Conservation (phyloP, 805 yeast genomes). For the Ogataea ramenticola region DNA sequence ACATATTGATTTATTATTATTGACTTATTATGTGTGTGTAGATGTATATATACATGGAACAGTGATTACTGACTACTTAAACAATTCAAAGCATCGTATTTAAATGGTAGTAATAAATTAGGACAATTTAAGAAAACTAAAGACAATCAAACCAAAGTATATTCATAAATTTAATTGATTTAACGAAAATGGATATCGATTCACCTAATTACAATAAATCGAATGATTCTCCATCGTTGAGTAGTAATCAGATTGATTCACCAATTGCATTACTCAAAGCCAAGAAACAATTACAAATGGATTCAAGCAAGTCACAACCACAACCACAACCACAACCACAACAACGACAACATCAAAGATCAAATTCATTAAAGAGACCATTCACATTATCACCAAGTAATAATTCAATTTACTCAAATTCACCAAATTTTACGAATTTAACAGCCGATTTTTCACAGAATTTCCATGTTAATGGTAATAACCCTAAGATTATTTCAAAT, state of each 20-base stretch:
- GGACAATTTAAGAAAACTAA: no score
- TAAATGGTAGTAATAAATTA: no score
- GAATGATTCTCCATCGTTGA: conserved; percentile 15
- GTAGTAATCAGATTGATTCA: not conserved
- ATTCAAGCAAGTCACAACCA: not conserved
- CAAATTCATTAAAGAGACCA: conserved; percentile 25
- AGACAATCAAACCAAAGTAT: no score
- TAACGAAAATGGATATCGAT: conserved; percentile 17
- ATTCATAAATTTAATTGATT: no score
- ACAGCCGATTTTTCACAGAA: conserved; percentile 31
- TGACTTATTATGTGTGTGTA: no score
- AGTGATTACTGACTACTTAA: no score
- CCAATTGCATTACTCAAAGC: not conserved
- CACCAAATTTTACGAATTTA: conserved; percentile 30
- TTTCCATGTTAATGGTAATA: conserved; percentile 24
- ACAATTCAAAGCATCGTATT: no score
- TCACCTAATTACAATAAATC: conserved; percentile 14
- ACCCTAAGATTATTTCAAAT: not conserved
- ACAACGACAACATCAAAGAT: conserved; percentile 11
- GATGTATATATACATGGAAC: no score
- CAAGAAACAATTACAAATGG: not conserved
- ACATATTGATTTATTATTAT: no score
- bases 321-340: conserved; percentile 3
- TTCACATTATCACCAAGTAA: conserved; percentile 25
- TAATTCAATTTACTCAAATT: conserved; percentile 14